Percentiles rank a stretch among this genome's conserved stretches.
phyloP scores from a whole-genome alignment of 1,284 basidiomycete genomes.

The Mycena citricolor region DNA sequence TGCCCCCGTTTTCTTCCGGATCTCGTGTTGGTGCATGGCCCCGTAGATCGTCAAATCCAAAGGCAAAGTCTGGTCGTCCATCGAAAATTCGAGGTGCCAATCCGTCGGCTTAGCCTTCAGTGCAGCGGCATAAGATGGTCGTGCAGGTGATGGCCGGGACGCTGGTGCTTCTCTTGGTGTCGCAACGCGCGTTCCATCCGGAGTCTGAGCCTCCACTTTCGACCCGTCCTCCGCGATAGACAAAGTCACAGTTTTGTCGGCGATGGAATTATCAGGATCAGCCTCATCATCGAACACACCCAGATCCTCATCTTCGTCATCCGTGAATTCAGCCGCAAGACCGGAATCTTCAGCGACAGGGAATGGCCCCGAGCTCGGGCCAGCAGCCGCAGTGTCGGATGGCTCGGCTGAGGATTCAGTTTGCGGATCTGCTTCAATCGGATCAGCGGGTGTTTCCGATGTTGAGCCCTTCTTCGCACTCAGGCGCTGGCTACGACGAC shows the following conservation, averaged over 20 bases:
- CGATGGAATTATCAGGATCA: conserved; percentile 65
- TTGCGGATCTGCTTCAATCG: conserved; percentile 24
- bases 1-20: conserved; percentile 63
- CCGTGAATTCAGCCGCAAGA: conserved; percentile 67
- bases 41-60: conserved; percentile 94
- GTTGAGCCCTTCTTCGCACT: conserved; percentile 63
- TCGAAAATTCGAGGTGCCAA: conserved; percentile 95
- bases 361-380: conserved; percentile 56
- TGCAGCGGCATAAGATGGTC: conserved; percentile 89
- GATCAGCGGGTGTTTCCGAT: conserved; percentile 15
- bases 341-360: conserved; percentile 67
- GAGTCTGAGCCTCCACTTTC: conserved; percentile 92
- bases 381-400: conserved; percentile 30
- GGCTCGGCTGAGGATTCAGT: conserved; percentile 30
- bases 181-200: conserved; percentile 90
- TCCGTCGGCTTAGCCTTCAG: conserved; percentile 90
- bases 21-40: conserved; percentile 88
- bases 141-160: conserved; percentile 44
- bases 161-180: conserved; percentile 63
- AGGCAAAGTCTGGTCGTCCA: conserved; percentile 82
- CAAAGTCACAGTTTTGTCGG: conserved; percentile 85
- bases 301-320: conserved; percentile 82
- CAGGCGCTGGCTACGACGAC: conserved; percentile 81
- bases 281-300: conserved; percentile 73
- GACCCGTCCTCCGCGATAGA: conserved; percentile 85